Conservation (phyloP, 2,329 filamentous ascomycete species). For the Elsinoe fawcettii region DNA sequence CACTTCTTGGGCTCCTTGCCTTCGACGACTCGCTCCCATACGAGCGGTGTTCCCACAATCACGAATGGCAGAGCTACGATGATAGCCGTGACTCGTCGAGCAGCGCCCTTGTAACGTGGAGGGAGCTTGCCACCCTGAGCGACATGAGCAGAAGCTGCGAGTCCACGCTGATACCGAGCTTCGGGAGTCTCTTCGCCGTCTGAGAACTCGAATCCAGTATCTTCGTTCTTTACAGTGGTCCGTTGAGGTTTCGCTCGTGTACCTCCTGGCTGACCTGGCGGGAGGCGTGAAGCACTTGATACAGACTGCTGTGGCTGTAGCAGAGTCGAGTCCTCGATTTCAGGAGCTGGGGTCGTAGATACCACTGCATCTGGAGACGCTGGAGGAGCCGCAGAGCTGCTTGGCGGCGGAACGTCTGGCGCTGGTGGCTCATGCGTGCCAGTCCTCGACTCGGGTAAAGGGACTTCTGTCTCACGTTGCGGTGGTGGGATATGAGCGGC, state of each 20-base stretch:
- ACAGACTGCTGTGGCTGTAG: background rate
- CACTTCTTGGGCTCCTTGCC: slow-evolving; percentile 28
- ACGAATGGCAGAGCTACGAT: slow-evolving; percentile 15
- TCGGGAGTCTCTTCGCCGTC: slow-evolving; percentile 1
- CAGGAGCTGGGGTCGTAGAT: background rate
- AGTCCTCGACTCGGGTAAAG: background rate
- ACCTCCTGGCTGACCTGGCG: background rate
- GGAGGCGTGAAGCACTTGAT: background rate
- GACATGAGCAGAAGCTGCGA: slow-evolving; percentile 12
- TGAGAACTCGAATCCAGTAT: slow-evolving; percentile 12
- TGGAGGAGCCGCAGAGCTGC: background rate
- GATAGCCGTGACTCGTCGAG: slow-evolving; percentile 11
- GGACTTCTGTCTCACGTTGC: background rate
- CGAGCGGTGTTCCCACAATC: slow-evolving; percentile 11
- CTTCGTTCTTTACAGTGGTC: background rate
- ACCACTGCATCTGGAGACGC: background rate
- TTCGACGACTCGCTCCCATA: slow-evolving; percentile 13
- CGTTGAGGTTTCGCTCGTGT: background rate
- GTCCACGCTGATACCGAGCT: slow-evolving; percentile 8
- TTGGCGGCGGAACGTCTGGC: background rate
- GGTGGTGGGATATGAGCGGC: background rate
- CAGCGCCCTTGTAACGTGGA: slow-evolving; percentile 11
- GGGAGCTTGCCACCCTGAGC: slow-evolving; percentile 11
- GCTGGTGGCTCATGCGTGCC: background rate
- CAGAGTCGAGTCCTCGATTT: background rate